Evolutionary conservation across 352 stramenopile genomes (phyloP), one percentile per base, ranked within the genome.

Genomic region (Phytophthora uliginosa): DNA sequence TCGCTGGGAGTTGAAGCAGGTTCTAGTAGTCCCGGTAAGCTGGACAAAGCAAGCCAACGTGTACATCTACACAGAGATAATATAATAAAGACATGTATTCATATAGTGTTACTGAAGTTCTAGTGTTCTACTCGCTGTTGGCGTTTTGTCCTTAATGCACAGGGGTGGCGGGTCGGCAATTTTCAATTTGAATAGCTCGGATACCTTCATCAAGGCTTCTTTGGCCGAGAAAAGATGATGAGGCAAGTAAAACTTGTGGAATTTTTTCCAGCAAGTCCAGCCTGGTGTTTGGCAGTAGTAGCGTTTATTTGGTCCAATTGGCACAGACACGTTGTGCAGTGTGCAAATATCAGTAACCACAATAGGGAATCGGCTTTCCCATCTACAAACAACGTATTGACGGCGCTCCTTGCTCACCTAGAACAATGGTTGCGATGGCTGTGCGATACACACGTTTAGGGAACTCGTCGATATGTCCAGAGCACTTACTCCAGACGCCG

Each of bases 221-320:
- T 47, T 65, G 0, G 24, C 33, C 45, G 56, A 42, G 22, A 66
- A 72, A 8, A 50, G 40, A 2, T 50, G 18, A 2, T 50, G 9
- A n/a, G 15, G 10, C 10, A 72, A 28, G 40, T 72, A 72, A 34
- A 66, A 72, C 4, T 31, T 33, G 22, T 72, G 48, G 34, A 72
- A 62, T 34, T 72, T 72, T 31, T 72, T 56, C 56, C 65, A 72
- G 48, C 65, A 72, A 28, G 48, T 72, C 65, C 65, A 66, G 0
- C 24, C 24, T 7, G 9, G 6, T 3, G 47, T 26, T 34, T 18
- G 47, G 28, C 65, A 72, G 26, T 38, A 62, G n/a, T 61, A 66
- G 13, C 26, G 6, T 7, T 61, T 53, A 2, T 52, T 17, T 24
- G 42, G 24, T 40, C 33, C 34, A 34, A 22, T 38, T 52, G 61